A percentile compares a stretch with the other conserved stretches of the same genome.
These are phyloP conservation scores for Sungouiozyma ichnusensis DNA, from an alignment of 805 yeast genomes.

Conservation along the genomic window DNA sequence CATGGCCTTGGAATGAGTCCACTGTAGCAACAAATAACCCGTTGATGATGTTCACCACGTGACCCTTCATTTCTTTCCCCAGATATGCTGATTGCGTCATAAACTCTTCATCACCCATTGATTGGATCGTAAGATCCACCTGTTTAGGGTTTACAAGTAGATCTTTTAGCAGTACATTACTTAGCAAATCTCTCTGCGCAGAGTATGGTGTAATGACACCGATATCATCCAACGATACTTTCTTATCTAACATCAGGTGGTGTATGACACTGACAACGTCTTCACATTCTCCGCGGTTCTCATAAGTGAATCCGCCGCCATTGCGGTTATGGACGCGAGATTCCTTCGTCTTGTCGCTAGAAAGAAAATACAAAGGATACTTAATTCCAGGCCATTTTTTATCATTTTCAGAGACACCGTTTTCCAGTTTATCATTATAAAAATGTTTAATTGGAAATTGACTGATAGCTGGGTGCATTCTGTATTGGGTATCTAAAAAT, in stretches of 20 bases:
- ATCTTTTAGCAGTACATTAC: constrained; percentile 40
- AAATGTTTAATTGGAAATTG: constrained; percentile 46
- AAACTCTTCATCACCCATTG: constrained; percentile 54
- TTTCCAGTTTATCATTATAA: constrained; percentile 38
- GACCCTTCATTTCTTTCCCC: constrained; percentile 6
- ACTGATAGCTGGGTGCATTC: constrained; percentile 58
- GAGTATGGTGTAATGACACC: constrained; percentile 70
- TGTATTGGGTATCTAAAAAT: constrained; percentile 59
- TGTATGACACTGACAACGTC: constrained; percentile 39
- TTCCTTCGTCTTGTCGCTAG: constrained; percentile 39
- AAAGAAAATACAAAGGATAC: constrained; percentile 55
- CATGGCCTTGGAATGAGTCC: constrained; percentile 92
- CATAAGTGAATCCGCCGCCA: constrained; percentile 47
- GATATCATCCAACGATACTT: constrained; percentile 39
- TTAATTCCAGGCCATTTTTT: constrained; percentile 38
- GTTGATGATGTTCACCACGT: constrained; percentile 28
- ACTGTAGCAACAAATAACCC: constrained; percentile 46
- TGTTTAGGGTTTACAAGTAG: constrained; percentile 45
- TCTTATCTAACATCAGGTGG: constrained; percentile 43
- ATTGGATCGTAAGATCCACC: constrained; percentile 35
- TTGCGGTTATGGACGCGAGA: constrained; percentile 36
- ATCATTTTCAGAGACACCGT: constrained; percentile 49
- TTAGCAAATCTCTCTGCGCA: constrained; percentile 58
- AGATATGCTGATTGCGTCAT: constrained; percentile 23
- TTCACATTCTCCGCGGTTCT: constrained; percentile 44